Evolutionary conservation across 1,284 basidiomycete genomes (phyloP), one percentile per base, ranked within the genome.

Genomic region (Puccinia coronata): DNA sequence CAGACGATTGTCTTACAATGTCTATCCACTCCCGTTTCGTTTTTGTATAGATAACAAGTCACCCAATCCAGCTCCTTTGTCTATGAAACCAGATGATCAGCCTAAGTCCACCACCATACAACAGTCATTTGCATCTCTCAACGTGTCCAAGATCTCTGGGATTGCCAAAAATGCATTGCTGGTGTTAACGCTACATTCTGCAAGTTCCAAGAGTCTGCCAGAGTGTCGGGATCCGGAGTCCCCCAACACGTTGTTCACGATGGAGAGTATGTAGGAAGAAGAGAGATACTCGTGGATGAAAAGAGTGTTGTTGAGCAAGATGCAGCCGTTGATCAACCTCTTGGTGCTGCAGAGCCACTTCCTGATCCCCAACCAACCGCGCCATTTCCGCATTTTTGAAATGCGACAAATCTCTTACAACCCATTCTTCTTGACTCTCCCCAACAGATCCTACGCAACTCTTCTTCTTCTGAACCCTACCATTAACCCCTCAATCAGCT

Each of bases 301-400:
- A 11, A 14, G 76, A 16, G 76, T 79, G 6, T 43, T 79, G 20
- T 53, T 79, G 43, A 70, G 65, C 41, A 49, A 55, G 23, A 39
- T 79, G 49, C 51, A 36, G 14, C 76, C 76, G 20, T 79, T 51
- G 6, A 79, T 67, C 36, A 79, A 41, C 51, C 49, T 67, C 14
- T 51, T 36, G 1, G 63, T 79, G 25, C 39, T 79, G 1, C 76
- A 79, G 47, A 70, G 76, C 25, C 49, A 55, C 51, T 79, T 79
- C 39, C 18, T 67, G 1, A 51, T 69, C 25, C 63, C 76, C 31
- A 79, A 61, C 8, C 43, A 65, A 25, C 76, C 76, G 25, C 61
- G 76, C 34, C 20, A 67, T 25, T 79, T 79, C 51, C 41, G 76
- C n/a, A 69, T 70, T 34, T 79, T 79, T 28, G 61, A 79, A 39